Percentiles rank a stretch among this genome's conserved stretches.
Evolutionary conservation across 805 yeast species (phyloP).

Genomic region (Ogataea degrootiae): DNA sequence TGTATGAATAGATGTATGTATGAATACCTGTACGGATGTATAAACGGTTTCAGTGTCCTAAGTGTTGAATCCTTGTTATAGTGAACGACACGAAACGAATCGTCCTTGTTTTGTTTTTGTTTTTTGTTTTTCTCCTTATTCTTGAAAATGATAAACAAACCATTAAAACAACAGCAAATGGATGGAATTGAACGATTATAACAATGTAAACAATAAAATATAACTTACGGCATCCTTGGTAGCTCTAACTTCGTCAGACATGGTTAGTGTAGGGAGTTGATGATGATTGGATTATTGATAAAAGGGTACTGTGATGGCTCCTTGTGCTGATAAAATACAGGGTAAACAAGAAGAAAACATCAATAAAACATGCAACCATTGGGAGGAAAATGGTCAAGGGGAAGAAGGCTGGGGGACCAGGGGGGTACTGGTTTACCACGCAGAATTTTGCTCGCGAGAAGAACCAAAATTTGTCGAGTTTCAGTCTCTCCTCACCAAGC

Average conservation of each 20-base stretch:
- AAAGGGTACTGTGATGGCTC: not conserved
- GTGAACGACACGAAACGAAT: constrained; percentile 3
- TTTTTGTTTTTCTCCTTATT: not conserved
- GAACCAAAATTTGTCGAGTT: not conserved
- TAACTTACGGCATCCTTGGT: constrained; percentile 29
- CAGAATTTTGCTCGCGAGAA: not conserved
- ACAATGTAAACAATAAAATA: not conserved
- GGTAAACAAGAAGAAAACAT: not conserved
- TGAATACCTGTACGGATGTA: too few species aligned
- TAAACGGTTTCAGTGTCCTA: too few species aligned
- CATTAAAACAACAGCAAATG: not conserved
- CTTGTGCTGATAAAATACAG: not conserved
- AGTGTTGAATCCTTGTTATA: not conserved
- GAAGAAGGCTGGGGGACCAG: constrained; percentile 2
- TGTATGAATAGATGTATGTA: too few species aligned
- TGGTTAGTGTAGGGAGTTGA: constrained; percentile 3
- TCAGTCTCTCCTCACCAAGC: too few species aligned
- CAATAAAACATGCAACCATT: not conserved
- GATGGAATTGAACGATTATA: not conserved
- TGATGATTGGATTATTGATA: not conserved
- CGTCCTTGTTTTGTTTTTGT: not conserved
- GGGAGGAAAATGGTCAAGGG: constrained; percentile 1
- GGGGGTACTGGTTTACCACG: constrained; percentile 5
- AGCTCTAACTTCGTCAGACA: constrained; percentile 25
- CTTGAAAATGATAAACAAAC: too few species aligned